Evolutionary conservation across 2,329 filamentous ascomycete genomes (phyloP).

Genomic region (Pseudopyricularia cyperi): DNA sequence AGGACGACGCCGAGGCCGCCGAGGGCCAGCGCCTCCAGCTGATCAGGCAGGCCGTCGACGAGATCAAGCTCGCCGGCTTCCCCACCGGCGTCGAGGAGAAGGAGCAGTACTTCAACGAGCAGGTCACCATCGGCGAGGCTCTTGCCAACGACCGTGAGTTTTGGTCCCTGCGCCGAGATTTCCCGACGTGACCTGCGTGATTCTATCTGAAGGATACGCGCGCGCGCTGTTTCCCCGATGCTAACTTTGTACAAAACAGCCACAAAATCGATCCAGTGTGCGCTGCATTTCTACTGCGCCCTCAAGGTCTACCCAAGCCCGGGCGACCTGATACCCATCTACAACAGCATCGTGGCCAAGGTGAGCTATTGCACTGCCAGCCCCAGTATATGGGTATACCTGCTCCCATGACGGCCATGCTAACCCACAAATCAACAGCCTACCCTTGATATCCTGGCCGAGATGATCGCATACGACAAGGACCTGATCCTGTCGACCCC

Average conservation of each 20-base stretch:
- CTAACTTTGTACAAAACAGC: slow-evolving; percentile 27
- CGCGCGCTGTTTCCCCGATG: neutral
- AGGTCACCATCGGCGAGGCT: slow-evolving; percentile 78
- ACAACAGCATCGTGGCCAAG: slow-evolving; percentile 98
- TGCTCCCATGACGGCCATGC: neutral
- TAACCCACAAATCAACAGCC: slow-evolving; percentile 36
- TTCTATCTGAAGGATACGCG: neutral
- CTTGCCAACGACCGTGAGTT: slow-evolving; percentile 69
- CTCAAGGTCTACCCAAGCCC: slow-evolving; percentile 97
- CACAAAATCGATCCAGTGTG: slow-evolving; percentile 63
- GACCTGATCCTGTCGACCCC: slow-evolving; percentile 40
- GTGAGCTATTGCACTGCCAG: slow-evolving; percentile 26
- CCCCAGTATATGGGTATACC: neutral
- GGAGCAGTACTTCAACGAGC: slow-evolving; percentile 92
- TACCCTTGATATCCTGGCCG: slow-evolving; percentile 87
- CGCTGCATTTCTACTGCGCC: slow-evolving; percentile 93
- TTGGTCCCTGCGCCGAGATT: neutral
- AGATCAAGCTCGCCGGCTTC: slow-evolving; percentile 84
- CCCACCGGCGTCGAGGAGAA: slow-evolving; percentile 82
- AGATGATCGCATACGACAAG: slow-evolving; percentile 93
- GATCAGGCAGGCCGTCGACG: slow-evolving; percentile 64
- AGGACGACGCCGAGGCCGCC: slow-evolving; percentile 56
- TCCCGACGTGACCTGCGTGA: no score
- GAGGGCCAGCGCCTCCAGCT: slow-evolving; percentile 55
- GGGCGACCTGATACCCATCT: slow-evolving; percentile 85